phyloP scores from a whole-genome alignment of 192 early-diverging fungal species.

The Pilaira anomala region DNA sequence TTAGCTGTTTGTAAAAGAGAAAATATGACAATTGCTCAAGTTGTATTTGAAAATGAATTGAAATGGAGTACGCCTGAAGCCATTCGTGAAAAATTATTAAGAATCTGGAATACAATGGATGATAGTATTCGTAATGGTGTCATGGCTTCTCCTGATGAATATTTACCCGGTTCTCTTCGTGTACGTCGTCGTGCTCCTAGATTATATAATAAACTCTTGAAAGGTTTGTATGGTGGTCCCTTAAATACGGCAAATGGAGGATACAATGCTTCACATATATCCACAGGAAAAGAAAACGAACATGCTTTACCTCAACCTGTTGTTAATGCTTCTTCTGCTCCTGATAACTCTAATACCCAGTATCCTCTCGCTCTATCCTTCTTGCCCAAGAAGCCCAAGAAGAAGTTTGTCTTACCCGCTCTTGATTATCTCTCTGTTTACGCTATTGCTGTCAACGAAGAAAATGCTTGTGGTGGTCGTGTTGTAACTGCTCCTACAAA shows the following conservation, averaged over 20 bases:
- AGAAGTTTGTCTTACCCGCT: slow-evolving; percentile 70
- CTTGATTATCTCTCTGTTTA: slow-evolving; percentile 91
- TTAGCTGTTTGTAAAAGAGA: slow-evolving; percentile 80
- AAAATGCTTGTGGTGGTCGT: slow-evolving; percentile 80
- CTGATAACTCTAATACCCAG: neutral
- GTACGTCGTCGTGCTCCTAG: slow-evolving; percentile 82
- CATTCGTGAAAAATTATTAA: slow-evolving; percentile 67
- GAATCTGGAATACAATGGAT: slow-evolving; percentile 94
- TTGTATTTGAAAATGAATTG: slow-evolving; percentile 91
- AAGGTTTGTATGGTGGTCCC: slow-evolving; percentile 57
- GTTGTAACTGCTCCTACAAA: slow-evolving; percentile 96
- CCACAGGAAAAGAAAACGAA: neutral
- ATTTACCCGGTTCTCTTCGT: slow-evolving; percentile 78
- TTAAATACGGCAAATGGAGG: slow-evolving; percentile 18
- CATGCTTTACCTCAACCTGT: neutral
- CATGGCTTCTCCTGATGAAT: slow-evolving; percentile 44
- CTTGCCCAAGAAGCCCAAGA: slow-evolving; percentile 41
- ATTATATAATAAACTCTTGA: slow-evolving; percentile 82
- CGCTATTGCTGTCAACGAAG: slow-evolving; percentile 95
- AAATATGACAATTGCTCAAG: slow-evolving; percentile 88
- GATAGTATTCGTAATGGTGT: slow-evolving; percentile 76
- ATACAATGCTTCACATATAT: slow-evolving; percentile 26
- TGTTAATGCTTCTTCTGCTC: neutral
- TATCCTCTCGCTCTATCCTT: slow-evolving; percentile 26
- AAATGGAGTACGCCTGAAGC: slow-evolving; percentile 83